Conservation (phyloP, 179 eudicot genomes). For the Nepenthes alata region DNA sequence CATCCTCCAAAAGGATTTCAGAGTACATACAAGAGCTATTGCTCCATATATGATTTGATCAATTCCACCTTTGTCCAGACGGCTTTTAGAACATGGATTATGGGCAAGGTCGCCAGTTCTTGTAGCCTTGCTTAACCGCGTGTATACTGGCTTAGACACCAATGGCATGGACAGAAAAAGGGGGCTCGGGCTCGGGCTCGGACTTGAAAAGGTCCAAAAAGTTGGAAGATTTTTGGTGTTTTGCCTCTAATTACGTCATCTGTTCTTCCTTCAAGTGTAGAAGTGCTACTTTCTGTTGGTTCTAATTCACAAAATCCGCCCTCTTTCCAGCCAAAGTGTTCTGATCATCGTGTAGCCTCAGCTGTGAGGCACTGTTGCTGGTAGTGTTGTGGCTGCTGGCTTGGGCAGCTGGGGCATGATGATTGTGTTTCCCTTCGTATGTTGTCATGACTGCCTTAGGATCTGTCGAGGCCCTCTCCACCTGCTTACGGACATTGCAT, state of each 20-base stretch:
- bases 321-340: conserved; percentile 18
- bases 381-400: conserved; percentile 66
- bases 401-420: conserved; percentile 58
- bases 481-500: conserved; percentile 91
- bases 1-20: too few relatives aligned
- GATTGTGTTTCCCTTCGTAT: conserved; percentile 90
- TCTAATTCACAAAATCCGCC: conserved; percentile 25
- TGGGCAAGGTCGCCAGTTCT: too few relatives aligned
- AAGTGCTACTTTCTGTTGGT: conserved; percentile 31
- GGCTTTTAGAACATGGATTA: too few relatives aligned
- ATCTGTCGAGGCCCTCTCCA: conserved; percentile 79
- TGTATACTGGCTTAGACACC: not conserved
- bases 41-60: too few relatives aligned
- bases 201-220: conserved; percentile 5
- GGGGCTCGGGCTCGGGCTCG: not conserved
- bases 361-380: conserved; percentile 21
- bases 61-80: too few relatives aligned
- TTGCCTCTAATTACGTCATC: conserved; percentile 19
- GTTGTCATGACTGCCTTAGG: conserved; percentile 82
- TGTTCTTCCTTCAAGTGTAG: conserved; percentile 57
- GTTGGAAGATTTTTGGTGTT: conserved; percentile 2
- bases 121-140: too few relatives aligned
- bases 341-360: conserved; percentile 32
- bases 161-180: not conserved
- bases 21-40: too few relatives aligned